Evolutionary conservation across 2,329 filamentous ascomycete species (phyloP), one percentile per base, ranked within the genome.

Genomic region (Epichloe typhina): DNA sequence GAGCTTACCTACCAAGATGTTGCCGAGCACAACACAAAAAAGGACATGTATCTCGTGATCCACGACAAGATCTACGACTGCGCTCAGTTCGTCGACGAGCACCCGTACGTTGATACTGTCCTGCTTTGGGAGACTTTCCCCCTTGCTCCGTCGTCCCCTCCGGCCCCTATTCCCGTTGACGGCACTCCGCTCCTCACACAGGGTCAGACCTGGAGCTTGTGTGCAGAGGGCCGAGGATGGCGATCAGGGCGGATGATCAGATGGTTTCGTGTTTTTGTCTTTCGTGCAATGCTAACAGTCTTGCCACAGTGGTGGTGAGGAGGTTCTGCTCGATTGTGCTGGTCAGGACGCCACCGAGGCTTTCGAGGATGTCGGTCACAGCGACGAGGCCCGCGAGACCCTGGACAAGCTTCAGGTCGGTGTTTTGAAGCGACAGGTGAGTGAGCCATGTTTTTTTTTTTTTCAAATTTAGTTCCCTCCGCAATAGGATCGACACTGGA

Each of bases 291-390:
- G 51, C 50, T 50, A 40, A 53, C 23, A 45, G 39, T 50, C 21
- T 26, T 50, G 26, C 51, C 47, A 39, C 65, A 97, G 93, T 62
- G 93, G 93, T 76, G 93, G 93, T 74, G 93, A 98, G 74, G 93
- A 98, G 75, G 93, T 98, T 61, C 76, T 98, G 56, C 84, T 98
- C 60, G 93, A 98, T 61, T 90, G 97, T 57, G 93, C 78, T 64
- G 93, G 93, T 60, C 90, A 95, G 74, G 93, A 98, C 71, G 86
- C 87, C 63, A 95, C 91, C 62, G 93, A 97, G 74, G 91, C 93
- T 55, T 98, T 98, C 68, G 93, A 98, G 76, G 93, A 98, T 72
- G 93, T 98, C 64, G 93, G 93, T 66, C 93, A 98, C 84, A 94
- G 87, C 63, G 93, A 98, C 71, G 93, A 98, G 77, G 93, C 93